A percentile compares a stretch with the other conserved stretches of the same genome.
Conservation (phyloP, 352 stramenopile species). For the Phytophthora pluvialis region DNA sequence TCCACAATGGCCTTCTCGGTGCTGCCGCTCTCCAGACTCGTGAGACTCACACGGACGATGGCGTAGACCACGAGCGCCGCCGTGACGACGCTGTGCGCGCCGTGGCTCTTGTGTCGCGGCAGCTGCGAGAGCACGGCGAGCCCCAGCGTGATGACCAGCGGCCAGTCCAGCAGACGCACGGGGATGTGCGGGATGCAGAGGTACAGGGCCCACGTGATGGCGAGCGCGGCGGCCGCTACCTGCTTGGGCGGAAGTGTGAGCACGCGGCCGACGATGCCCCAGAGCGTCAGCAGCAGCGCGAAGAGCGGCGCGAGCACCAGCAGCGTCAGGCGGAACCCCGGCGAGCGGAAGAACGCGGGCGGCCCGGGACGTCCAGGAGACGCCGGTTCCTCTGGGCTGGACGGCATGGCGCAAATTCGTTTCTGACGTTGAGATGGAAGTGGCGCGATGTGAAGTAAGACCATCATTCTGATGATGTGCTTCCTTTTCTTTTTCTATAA, state of each 20-base stretch:
- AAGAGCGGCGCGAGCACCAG: slow-evolving; percentile 56
- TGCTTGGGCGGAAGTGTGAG: slow-evolving; percentile 51
- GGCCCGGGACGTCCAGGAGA: slow-evolving; percentile 20
- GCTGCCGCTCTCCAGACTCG: slow-evolving; percentile 42
- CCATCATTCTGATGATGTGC: slow-evolving; percentile 12
- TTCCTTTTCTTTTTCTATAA: neutral
- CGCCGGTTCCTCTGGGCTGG: slow-evolving; percentile 5
- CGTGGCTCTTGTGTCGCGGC: slow-evolving; percentile 26
- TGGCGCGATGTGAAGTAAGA: neutral
- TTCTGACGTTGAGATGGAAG: slow-evolving; percentile 13
- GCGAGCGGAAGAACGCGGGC: slow-evolving; percentile 22
- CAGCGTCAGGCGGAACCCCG: slow-evolving; percentile 34
- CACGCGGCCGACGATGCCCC: slow-evolving; percentile 55
- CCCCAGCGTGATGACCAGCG: slow-evolving; percentile 56
- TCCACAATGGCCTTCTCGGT: slow-evolving; percentile 46
- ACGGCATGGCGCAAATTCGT: slow-evolving; percentile 24
- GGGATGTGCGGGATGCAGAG: slow-evolving; percentile 59
- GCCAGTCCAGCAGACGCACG: slow-evolving; percentile 58
- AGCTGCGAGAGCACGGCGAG: slow-evolving; percentile 40
- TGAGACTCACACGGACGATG: slow-evolving; percentile 49
- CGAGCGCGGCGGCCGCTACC: slow-evolving; percentile 36
- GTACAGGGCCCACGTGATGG: slow-evolving; percentile 56
- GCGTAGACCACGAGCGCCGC: slow-evolving; percentile 50
- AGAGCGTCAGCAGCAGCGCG: slow-evolving; percentile 56
- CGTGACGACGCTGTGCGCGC: slow-evolving; percentile 40